Conservation (phyloP, 2,329 filamentous ascomycete species). For the Paracamarosporium sp. region DNA sequence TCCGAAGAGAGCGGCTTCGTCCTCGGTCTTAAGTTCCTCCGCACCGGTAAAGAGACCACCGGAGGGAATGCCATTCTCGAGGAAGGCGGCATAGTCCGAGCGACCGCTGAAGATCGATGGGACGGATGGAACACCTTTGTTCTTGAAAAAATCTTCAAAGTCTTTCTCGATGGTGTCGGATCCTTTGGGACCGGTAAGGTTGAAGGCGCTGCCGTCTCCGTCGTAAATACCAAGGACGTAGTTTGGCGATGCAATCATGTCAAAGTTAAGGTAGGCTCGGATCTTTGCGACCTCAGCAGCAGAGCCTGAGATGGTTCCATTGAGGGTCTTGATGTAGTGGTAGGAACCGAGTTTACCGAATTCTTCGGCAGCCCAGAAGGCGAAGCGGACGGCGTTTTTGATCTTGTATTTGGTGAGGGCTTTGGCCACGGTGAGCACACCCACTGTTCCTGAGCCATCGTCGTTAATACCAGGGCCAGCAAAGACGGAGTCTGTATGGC, state of each 20-base stretch:
- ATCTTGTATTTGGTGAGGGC: constrained; percentile 47
- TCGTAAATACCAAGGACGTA: constrained; percentile 50
- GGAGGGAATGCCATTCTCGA: constrained; percentile 48
- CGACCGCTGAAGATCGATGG: constrained; percentile 47
- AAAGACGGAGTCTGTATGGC: constrained; percentile 50
- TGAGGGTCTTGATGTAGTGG: constrained; percentile 47
- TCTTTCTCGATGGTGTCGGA: constrained; percentile 45
- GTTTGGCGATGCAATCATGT: constrained; percentile 51
- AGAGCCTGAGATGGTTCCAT: constrained; percentile 37
- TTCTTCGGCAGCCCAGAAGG: constrained; percentile 51
- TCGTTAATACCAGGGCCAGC: constrained; percentile 53
- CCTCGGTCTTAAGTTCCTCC: constrained; percentile 47
- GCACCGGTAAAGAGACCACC: constrained; percentile 51
- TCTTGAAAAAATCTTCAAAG: constrained; percentile 45
- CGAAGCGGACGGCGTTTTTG: constrained; percentile 50
- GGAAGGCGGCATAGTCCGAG: constrained; percentile 51
- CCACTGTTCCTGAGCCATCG: constrained; percentile 49
- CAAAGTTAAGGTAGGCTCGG: constrained; percentile 52
- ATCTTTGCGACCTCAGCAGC: constrained; percentile 45
- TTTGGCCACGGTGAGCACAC: constrained; percentile 46
- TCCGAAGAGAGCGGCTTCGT: constrained; percentile 45
- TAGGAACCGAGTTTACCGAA: constrained; percentile 48
- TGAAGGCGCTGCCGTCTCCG: constrained; percentile 46
- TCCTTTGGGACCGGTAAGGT: constrained; percentile 45
- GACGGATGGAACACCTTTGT: constrained; percentile 37